Evolutionary conservation across 352 stramenopile species (phyloP), one percentile per base, ranked within the genome.

Genomic region (Phytophthora syringae): DNA sequence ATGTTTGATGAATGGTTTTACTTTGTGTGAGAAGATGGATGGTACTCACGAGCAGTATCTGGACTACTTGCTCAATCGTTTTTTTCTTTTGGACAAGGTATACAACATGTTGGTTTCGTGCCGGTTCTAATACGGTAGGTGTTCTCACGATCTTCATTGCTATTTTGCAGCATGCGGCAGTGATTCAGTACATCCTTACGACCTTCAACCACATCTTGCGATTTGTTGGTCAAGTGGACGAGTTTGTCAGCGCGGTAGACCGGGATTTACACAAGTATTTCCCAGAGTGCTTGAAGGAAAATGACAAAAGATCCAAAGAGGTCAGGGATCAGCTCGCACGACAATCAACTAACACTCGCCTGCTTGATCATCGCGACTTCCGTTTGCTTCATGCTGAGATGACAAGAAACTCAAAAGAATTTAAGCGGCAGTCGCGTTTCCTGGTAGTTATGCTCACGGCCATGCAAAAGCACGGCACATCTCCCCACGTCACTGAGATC

Each of bases 21-120:
- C 34, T 52, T 24, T 20, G 18, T 42, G 39, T 34, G 12, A 25
- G 6, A 50, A 93, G 72, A 91, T 94, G 68, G 74, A 92, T 57
- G 50, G 57, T 18, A 75, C 68, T 1, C 83, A 93, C 21, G 80
- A 91, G 52, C 25, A 72, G 44, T 90, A 89, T 57, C 62, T 94
- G 16, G 75, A 92, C 18, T 56, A 77, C 28, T 62, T 94, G 39
- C 60, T 91, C 3, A 86, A 86, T 34, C 72, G 73, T 9, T 93
- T 90, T 49, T 93, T 94, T 56, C 66, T 92, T 22, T 50, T 86
- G 10, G 75, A 89, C 12, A 94, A 92, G 80, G 85, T 93, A n/a
- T n/a, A 57, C 11, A 34, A 13, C 11, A 22, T 15, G 16, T 30
- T 20, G n/a, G 15, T 9, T 27, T 37, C 11, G 6, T 53, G 43